A percentile compares a stretch with the other conserved stretches of the same genome.
These are phyloP conservation scores for Verbascum thapsus DNA, from an alignment of 257 asterid species.

Conservation along the genomic window DNA sequence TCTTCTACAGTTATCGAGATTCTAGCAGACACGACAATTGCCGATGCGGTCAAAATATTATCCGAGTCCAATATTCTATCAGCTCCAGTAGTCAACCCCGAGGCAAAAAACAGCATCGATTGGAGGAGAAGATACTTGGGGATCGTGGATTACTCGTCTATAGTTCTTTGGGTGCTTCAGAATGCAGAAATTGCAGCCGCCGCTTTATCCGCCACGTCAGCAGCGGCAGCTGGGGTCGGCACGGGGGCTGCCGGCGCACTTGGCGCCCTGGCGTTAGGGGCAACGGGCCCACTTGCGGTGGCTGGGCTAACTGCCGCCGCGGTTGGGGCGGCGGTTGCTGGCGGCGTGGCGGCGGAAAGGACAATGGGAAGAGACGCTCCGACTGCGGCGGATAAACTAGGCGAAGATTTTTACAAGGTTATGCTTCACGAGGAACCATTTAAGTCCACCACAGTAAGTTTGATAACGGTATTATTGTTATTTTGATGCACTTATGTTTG, in stretches of 20 bases:
- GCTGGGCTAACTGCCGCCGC: slow-evolving; percentile 78
- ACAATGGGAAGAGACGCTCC: slow-evolving; percentile 70
- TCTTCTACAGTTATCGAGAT: slow-evolving; percentile 68
- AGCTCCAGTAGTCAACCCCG: slow-evolving; percentile 75
- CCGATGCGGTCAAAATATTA: slow-evolving; percentile 68
- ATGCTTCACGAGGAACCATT: slow-evolving; percentile 89
- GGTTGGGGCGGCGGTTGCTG: slow-evolving; percentile 82
- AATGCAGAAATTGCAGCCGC: slow-evolving; percentile 82
- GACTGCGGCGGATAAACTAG: slow-evolving; percentile 63
- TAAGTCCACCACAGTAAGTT: slow-evolving; percentile 72
- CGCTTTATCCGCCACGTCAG: slow-evolving; percentile 71
- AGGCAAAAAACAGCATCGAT: slow-evolving; percentile 40
- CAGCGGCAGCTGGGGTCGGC: slow-evolving; percentile 81
- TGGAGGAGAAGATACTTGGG: slow-evolving; percentile 83
- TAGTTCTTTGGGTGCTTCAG: slow-evolving; percentile 85
- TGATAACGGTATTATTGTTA: background rate
- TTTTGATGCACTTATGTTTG: too few relatives aligned
- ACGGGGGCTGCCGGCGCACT: slow-evolving; percentile 81
- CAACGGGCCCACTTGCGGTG: slow-evolving; percentile 75
- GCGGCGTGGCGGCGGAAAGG: slow-evolving; percentile 70
- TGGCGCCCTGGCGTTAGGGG: slow-evolving; percentile 78
- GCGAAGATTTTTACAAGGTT: slow-evolving; percentile 87
- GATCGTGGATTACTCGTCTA: slow-evolving; percentile 75
- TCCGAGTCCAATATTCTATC: slow-evolving; percentile 86
- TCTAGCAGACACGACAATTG: slow-evolving; percentile 58